Evolutionary conservation across 2,329 filamentous ascomycete genomes (phyloP), one percentile per base, ranked within the genome.

Genomic region (Colletotrichum liriopes): DNA sequence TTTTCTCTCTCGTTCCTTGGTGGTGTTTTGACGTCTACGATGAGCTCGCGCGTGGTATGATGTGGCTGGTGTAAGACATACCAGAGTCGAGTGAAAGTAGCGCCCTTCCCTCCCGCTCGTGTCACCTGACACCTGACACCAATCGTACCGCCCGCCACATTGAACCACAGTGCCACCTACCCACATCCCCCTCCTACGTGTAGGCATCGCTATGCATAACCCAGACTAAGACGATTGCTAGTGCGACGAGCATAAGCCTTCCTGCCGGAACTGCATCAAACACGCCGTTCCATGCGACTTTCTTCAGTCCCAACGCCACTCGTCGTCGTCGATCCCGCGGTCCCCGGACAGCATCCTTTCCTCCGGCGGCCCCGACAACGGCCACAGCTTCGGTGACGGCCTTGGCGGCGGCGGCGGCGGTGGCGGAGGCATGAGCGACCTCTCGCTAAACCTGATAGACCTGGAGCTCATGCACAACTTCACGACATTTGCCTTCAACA

Each of bases 401-500:
- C 49, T 72, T 20, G 41, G 60, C 37, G 60, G 60, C 12, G 47
- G 58, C 58, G 58, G 45, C 11, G 62, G 47, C 35, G 18, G 63
- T 29, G 29, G 56, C 64, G 63, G 58, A 8, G 54, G 56, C 37
- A 26, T 65, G 29, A 37, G 83, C 41, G 61, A 49, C 49, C 72
- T 59, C 37, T 62, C 74, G 14, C 77, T 84, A n/a, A 84, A 84
- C 49, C 74, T 86, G 1, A 74, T 83, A 12, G 86, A 89, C 67
- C 80, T 89, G 16, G 86, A 89, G 74, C 82, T 90, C 2, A 81
- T 90, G 12, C 86, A 89, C 76, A 86, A 89, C 77, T 90, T 83
- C 73, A 84, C 82, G 43, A 86, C 83, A 0, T 84, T 83, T 3
- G 89, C 88, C 1, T 84, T 83, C 70, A 80, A 82, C 29, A 88